Evolutionary conservation across 2,329 filamentous ascomycete genomes (phyloP), one percentile per base, ranked within the genome.

Genomic region (Lachnellula occidentalis): DNA sequence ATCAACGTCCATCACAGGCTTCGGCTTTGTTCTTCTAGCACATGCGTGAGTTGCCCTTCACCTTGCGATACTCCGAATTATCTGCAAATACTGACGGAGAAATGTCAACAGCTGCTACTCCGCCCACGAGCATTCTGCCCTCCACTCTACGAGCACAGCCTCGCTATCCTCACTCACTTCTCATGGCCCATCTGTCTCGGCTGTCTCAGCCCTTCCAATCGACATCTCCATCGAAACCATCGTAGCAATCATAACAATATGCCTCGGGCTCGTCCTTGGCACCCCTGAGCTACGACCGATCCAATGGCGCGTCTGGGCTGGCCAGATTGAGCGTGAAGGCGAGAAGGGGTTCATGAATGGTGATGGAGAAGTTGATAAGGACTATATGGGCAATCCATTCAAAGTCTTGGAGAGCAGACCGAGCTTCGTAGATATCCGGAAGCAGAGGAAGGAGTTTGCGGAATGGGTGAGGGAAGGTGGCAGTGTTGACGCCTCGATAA

Each of bases 161-260:
- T 71, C 77, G 51, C 69, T 75, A 43, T 73, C 75, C 31, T 69
- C 76, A 42, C 66, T 74, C 4, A 66, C 74, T 24, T 70, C 78
- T 4, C 72, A 76, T 31, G 66, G 72, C 19, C 67, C 73, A 14
- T 65, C 74, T 2, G 62, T 71, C 50, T 67, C 72, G 54, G 60
- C 69, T 60, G 55, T 70, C 51, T 58, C 65, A 37, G 75, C 79
- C 15, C 79, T 97, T 1, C 92, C 94, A 0, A 73, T 88, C 58
- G 94, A 99, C 67, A 95, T 99, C 65, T 83, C 85, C 37, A 79
- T 95, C 63, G 94, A 99, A 73, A 91, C 92, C 1, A 76, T 97
- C 15, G 71, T 88, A 43, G 88, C 91, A 1, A 86, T 94, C 5
- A 71, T 95, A 22, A 69, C 92, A n/a, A 79, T 95, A n/a, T 88